A percentile compares a stretch with the other conserved stretches of the same genome.
These are phyloP conservation scores for Peronospora destructor DNA, from an alignment of 352 stramenopile species.

Conservation along the genomic window DNA sequence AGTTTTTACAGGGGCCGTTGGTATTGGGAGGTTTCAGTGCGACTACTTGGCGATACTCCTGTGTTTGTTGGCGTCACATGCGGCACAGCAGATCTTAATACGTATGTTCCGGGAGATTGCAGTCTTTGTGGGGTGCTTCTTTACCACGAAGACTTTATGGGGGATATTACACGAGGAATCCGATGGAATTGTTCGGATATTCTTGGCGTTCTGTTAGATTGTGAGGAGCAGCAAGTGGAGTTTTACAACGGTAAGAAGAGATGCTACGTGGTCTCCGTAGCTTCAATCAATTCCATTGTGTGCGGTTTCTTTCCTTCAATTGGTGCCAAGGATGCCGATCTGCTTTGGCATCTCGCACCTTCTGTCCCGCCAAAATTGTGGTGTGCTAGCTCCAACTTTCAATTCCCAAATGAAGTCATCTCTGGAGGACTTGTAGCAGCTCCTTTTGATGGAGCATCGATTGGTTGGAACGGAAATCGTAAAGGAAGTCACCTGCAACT, in stretches of 20 bases:
- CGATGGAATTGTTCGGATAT: constrained; percentile 31
- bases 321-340: constrained; percentile 47
- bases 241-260: constrained; percentile 43
- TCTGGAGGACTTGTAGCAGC: constrained; percentile 56
- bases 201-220: constrained; percentile 58
- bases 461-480: constrained; percentile 56
- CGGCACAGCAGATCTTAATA: constrained; percentile 58
- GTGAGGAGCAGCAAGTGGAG: constrained; percentile 54
- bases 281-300: constrained; percentile 9
- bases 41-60: constrained; percentile 38
- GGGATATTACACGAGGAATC: constrained; percentile 17
- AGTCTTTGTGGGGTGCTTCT: constrained; percentile 34
- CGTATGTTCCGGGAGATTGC: constrained; percentile 13
- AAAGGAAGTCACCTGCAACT: constrained; percentile 51
- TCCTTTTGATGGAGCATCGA: constrained; percentile 48
- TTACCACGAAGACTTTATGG: constrained; percentile 25
- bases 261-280: constrained; percentile 30
- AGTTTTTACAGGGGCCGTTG: constrained; percentile 51
- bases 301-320: constrained; percentile 49
- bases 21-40: constrained; percentile 77
- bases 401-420: constrained; percentile 51
- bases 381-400: constrained; percentile 37
- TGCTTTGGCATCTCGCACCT: constrained; percentile 58
- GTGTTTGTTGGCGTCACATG: constrained; percentile 68
- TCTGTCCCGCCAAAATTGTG: constrained; percentile 58